Evolutionary conservation across 257 asterid genomes (phyloP), one percentile per base, ranked within the genome.

Genomic region (Nicotiana obtusifolia): DNA sequence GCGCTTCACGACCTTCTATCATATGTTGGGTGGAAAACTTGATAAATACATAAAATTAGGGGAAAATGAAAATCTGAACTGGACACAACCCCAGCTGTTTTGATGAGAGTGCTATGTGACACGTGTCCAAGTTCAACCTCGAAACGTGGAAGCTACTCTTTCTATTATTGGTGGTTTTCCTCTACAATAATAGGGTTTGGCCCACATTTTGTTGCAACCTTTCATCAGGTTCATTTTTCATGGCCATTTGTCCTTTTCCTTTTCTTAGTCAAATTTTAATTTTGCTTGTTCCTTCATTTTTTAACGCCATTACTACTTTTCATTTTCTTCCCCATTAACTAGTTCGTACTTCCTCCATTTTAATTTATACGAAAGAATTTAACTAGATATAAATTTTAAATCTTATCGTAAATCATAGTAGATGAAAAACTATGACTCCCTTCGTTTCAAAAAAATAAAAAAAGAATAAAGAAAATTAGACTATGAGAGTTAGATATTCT

Each of bases 61-160:
- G 47, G 1, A 37, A 37, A 37, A 37, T 37, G 7, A 1, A 37
- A 37, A 37, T 37, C 47, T 37, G 47, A 37, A 7, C 11, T 1
- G 2, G 47, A 37, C 2, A 7, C 49, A 41, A 41, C 3, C 49
- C 49, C 49, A 41, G 13, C 49, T 41, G 49, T 41, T 41, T 41
- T 41, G 49, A 8, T 41, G 47, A 41, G 10, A 8, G 47, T 8
- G 47, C 3, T 41, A 41, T 41, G 47, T 7, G 52, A 35, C 10
- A 17, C 17, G 28, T 67, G 30, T n/a, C 1, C 1, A 41, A n/a
- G 24, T 35, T 24, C 3, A 37, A 61, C 73, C 10, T 26, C 14
- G 54, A 71, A 82, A 85, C 85, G 87, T 88, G 87, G 87, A 82
- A 53, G 82, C 90, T 82, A 77, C 79, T 59, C 84, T 82, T 90